These are phyloP conservation scores for Fusarium liriodendri DNA, from an alignment of 2,329 filamentous ascomycete species.

Conservation along the genomic window DNA sequence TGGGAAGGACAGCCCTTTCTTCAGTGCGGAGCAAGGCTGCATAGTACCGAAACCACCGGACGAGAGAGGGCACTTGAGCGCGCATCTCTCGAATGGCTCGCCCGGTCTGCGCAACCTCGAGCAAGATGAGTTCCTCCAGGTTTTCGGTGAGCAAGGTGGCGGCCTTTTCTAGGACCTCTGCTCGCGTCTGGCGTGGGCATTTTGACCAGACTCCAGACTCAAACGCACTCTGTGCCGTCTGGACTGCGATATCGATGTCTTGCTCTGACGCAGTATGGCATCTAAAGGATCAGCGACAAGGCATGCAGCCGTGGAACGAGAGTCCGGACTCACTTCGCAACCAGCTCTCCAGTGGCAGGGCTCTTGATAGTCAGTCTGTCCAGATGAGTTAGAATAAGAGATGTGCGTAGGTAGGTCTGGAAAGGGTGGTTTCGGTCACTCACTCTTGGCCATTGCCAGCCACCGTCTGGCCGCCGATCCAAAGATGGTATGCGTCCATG, in stretches of 20 bases:
- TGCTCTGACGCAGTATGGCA: conserved; percentile 45
- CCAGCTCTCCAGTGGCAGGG: conserved; percentile 63
- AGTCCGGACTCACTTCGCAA: conserved; percentile 56
- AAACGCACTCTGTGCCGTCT: conserved; percentile 71
- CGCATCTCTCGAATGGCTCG: conserved; percentile 76
- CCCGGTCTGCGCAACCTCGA: conserved; percentile 77
- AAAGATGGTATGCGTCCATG: conserved; percentile 28
- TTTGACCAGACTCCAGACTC: conserved; percentile 74
- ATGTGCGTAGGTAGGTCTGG: neutral
- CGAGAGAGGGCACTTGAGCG: conserved; percentile 73
- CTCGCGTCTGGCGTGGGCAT: conserved; percentile 66
- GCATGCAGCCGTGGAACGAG: neutral
- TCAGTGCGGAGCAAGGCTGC: conserved; percentile 74
- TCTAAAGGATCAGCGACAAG: conserved; percentile 10
- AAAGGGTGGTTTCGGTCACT: conserved; percentile 42
- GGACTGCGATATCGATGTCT: conserved; percentile 46
- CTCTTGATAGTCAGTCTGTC: conserved; percentile 64
- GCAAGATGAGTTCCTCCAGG: conserved; percentile 66
- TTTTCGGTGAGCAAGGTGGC: conserved; percentile 64
- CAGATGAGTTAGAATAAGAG: neutral
- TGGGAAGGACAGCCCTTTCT: conserved; percentile 74
- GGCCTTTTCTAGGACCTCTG: conserved; percentile 70
- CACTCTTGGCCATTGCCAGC: conserved; percentile 58
- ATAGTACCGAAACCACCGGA: conserved; percentile 79
- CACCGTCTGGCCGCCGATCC: conserved; percentile 41